These are phyloP conservation scores for Globisporangium apiculatum DNA, from an alignment of 352 stramenopile genomes.

Conservation along the genomic window DNA sequence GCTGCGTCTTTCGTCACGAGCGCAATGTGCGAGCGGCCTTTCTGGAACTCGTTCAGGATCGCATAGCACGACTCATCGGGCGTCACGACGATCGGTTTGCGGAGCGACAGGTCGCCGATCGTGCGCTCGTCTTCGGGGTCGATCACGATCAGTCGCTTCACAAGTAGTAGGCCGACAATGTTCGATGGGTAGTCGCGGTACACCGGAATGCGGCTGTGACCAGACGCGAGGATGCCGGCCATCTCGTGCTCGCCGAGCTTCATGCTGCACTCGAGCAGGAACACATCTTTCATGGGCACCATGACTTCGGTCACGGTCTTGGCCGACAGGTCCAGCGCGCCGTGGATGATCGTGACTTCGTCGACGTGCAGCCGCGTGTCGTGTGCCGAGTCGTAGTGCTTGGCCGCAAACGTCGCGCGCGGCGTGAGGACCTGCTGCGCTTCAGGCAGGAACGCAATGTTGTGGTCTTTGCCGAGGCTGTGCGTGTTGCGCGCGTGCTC, in stretches of 20 bases:
- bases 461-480: neutral
- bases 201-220: constrained; percentile 87
- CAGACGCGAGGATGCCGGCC: constrained; percentile 77
- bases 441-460: constrained; percentile 12
- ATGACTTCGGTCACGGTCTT: constrained; percentile 85
- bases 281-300: constrained; percentile 80
- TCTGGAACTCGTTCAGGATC: constrained; percentile 90
- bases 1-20: constrained; percentile 57
- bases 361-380: constrained; percentile 58
- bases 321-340: constrained; percentile 83
- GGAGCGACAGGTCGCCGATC: constrained; percentile 56
- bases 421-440: constrained; percentile 21
- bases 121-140: constrained; percentile 68
- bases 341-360: constrained; percentile 91
- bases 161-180: constrained; percentile 82
- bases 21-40: constrained; percentile 77
- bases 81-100: constrained; percentile 74
- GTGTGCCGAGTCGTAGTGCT: constrained; percentile 26
- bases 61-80: constrained; percentile 81
- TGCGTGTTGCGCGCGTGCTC: constrained; percentile 15
- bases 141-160: constrained; percentile 88
- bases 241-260: constrained; percentile 69
- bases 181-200: constrained; percentile 63
- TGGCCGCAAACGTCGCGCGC: constrained; percentile 15
- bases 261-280: constrained; percentile 75